Conservation (phyloP, 139 green algal genomes). For the Marvania coccoides region DNA sequence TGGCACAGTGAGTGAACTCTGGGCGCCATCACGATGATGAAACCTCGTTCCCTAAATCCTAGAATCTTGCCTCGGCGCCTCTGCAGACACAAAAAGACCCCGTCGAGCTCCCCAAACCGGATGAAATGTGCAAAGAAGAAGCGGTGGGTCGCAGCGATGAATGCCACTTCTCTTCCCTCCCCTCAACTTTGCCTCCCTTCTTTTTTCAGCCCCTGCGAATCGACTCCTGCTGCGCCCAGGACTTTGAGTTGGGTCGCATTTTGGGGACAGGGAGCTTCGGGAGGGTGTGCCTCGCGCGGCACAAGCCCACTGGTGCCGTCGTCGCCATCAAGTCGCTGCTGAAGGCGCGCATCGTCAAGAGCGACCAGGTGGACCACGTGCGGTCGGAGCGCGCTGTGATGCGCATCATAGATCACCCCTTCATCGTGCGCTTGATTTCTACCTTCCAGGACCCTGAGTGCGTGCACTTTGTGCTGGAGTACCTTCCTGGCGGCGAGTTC, state of each 20-base stretch:
- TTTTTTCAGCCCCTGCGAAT: neutral
- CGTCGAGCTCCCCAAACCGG: too few species aligned
- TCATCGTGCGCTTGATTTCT: slow-evolving; percentile 50
- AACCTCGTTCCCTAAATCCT: too few species aligned
- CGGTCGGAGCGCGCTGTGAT: slow-evolving; percentile 58
- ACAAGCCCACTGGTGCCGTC: slow-evolving; percentile 27
- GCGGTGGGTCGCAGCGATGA: too few species aligned
- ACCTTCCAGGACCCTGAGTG: slow-evolving; percentile 65
- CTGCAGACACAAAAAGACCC: too few species aligned
- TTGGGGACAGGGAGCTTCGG: slow-evolving; percentile 69
- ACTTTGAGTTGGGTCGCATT: slow-evolving; percentile 50
- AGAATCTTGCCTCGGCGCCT: too few species aligned
- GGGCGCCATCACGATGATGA: too few species aligned
- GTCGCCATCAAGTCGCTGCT: slow-evolving; percentile 68
- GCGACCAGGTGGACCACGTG: slow-evolving; percentile 65
- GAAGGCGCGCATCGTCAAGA: slow-evolving; percentile 65
- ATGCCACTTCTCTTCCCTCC: too few species aligned
- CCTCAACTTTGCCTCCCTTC: neutral
- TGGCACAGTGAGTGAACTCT: too few species aligned
- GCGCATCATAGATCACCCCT: slow-evolving; percentile 42
- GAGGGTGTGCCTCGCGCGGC: slow-evolving; percentile 46
- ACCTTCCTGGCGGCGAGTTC: slow-evolving; percentile 69
- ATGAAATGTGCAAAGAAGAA: too few species aligned
- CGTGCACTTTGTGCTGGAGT: slow-evolving; percentile 78
- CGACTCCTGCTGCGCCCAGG: slow-evolving; percentile 5